These are phyloP conservation scores for Aureobasidium sp. DNA, from an alignment of 2,329 filamentous ascomycete genomes.

Conservation along the genomic window DNA sequence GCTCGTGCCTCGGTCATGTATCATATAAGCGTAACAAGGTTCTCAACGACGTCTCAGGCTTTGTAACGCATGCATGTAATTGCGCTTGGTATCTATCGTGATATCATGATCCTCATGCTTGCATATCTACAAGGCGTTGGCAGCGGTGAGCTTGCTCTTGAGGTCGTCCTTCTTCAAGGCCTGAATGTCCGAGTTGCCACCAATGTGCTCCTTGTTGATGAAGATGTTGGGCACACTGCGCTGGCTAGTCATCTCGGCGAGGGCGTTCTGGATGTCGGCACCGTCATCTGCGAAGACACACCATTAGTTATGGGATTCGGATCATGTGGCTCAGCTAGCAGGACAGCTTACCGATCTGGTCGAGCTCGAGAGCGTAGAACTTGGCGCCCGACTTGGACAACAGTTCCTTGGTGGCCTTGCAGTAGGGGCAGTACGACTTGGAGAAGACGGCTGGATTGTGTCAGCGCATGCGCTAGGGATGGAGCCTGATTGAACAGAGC, in stretches of 20 bases:
- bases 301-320: neutral
- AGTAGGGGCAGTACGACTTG: conserved; percentile 96
- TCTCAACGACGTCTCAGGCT: neutral
- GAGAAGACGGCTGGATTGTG: conserved; percentile 71
- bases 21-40: neutral
- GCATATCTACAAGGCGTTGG: neutral
- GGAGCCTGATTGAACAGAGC: neutral
- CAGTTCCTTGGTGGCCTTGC: conserved; percentile 67
- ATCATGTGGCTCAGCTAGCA: neutral
- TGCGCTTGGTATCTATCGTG: conserved; percentile 11
- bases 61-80: conserved; percentile 7
- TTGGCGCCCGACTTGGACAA: conserved; percentile 65
- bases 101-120: conserved; percentile 10
- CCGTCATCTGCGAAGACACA: conserved; percentile 61
- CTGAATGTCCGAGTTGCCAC: conserved; percentile 88
- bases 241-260: conserved; percentile 74
- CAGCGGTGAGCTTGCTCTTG: conserved; percentile 19
- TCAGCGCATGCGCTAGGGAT: neutral
- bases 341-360: conserved; percentile 63
- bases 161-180: conserved; percentile 27
- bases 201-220: conserved; percentile 85
- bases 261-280: conserved; percentile 71
- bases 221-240: conserved; percentile 92
- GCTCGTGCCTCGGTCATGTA: neutral
- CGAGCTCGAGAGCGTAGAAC: conserved; percentile 72